Conservation (phyloP, 208 protist genomes). For the Polymyxa betae region DNA sequence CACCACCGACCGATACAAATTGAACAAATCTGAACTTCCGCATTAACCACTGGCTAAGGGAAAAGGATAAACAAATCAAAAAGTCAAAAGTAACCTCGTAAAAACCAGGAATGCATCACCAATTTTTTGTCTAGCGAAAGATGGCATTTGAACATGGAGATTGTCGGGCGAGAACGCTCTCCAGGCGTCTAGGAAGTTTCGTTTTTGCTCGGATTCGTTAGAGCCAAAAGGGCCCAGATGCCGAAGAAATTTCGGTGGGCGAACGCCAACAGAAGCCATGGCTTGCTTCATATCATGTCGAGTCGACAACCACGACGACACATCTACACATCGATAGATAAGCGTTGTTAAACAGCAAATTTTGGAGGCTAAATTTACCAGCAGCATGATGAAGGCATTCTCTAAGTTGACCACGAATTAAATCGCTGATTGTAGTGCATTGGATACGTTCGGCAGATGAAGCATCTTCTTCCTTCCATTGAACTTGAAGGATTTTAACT, state of each 20-base stretch:
- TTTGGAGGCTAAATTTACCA: background rate
- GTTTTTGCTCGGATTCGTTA: background rate
- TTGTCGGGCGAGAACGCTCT: background rate
- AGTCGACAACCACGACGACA: background rate
- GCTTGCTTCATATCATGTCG: background rate
- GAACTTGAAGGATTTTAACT: slow-evolving; percentile 19
- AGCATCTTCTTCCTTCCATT: slow-evolving; percentile 26
- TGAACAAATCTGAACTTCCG: slow-evolving; percentile 6
- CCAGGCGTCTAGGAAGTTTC: slow-evolving; percentile 32
- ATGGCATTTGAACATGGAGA: background rate
- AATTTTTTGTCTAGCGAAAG: slow-evolving; percentile 31
- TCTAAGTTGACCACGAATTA: background rate
- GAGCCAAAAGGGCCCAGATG: background rate
- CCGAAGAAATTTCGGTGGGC: slow-evolving; percentile 12
- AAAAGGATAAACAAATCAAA: background rate
- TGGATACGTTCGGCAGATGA: background rate
- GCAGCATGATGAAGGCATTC: background rate
- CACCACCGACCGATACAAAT: slow-evolving; percentile 14
- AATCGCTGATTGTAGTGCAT: slow-evolving; percentile 1
- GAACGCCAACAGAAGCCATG: background rate
- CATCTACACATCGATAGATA: background rate
- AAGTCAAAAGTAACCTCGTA: background rate
- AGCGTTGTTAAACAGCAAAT: background rate
- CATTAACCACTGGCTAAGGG: no score
- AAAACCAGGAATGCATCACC: background rate